Conservation (phyloP, 495 filamentous ascomycete species). For the Podospora pseudoanserina region DNA sequence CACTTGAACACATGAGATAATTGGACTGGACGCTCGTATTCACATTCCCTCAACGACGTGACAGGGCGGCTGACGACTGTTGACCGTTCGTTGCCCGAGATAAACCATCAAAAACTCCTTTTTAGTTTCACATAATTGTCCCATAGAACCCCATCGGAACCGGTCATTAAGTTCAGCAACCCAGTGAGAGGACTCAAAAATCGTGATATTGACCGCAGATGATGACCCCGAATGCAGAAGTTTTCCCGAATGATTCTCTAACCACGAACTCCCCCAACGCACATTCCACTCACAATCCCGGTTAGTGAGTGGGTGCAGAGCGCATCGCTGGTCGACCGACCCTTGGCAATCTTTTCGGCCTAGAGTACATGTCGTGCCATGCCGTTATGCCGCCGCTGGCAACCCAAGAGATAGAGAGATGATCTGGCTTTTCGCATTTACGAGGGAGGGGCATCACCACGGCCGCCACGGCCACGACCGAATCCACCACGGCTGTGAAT, state of each 20-base stretch:
- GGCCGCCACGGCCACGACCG: conserved; percentile 83
- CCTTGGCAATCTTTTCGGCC: conserved; percentile 32
- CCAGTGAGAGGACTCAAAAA: conserved; percentile 22
- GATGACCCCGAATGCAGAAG: conserved; percentile 38
- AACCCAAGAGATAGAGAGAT: conserved; percentile 37
- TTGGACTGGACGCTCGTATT: neutral
- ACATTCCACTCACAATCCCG: conserved; percentile 33
- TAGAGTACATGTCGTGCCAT: conserved; percentile 51
- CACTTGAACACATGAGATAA: neutral
- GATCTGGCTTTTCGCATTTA: conserved; percentile 40
- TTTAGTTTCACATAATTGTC: neutral
- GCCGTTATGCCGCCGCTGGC: conserved; percentile 33
- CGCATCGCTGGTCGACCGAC: conserved; percentile 33
- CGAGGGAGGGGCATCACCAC: conserved; percentile 67
- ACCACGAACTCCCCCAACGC: conserved; percentile 37
- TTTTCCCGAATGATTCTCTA: conserved; percentile 39
- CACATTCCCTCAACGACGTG: neutral
- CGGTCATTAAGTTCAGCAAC: neutral
- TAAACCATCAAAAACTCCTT: neutral
- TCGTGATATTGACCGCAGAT: conserved; percentile 35
- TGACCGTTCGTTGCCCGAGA: neutral
- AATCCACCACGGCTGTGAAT: conserved; percentile 75
- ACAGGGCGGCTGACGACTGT: neutral
- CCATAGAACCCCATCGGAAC: neutral
- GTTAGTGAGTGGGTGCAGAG: conserved; percentile 23